phyloP scores from a whole-genome alignment of 306 rosid species.

The Sphenostylis stenocarpa region DNA sequence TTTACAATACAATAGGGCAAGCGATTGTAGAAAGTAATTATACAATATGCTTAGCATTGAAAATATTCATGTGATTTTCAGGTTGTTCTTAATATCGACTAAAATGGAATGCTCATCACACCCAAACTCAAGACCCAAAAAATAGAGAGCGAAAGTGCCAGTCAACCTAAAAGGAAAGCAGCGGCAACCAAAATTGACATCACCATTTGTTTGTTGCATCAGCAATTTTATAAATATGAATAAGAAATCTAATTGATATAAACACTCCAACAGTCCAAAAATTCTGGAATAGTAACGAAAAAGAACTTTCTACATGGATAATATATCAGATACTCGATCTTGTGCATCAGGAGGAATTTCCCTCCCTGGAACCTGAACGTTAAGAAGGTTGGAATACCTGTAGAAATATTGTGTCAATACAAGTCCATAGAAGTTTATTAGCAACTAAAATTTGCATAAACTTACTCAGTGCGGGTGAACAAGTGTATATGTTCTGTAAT shows the following conservation, averaged over 20 bases:
- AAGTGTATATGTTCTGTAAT: slow-evolving; percentile 80
- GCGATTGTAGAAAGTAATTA: not conserved
- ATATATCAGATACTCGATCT: slow-evolving; percentile 65
- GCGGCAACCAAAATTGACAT: slow-evolving; percentile 51
- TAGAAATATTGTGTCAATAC: slow-evolving; percentile 30
- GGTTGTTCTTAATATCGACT: slow-evolving; percentile 25
- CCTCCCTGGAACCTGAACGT: slow-evolving; percentile 91
- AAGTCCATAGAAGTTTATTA: slow-evolving; percentile 12
- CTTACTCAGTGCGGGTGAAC: slow-evolving; percentile 81
- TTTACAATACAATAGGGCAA: not conserved
- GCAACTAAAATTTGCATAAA: slow-evolving; percentile 30
- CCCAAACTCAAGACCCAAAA: slow-evolving; percentile 16
- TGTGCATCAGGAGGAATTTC: slow-evolving; percentile 85
- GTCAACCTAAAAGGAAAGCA: slow-evolving; percentile 7
- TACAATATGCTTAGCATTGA: slow-evolving; percentile 19
- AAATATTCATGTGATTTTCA: slow-evolving; percentile 45
- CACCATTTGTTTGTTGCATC: slow-evolving; percentile 43
- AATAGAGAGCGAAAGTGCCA: not conserved
- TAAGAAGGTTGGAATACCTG: slow-evolving; percentile 86
- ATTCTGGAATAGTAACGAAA: slow-evolving; percentile 22
- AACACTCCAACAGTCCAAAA: slow-evolving; percentile 23
- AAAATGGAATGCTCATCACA: slow-evolving; percentile 25
- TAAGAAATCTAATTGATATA: slow-evolving; percentile 23
- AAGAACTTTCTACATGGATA: slow-evolving; percentile 52
- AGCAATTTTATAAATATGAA: slow-evolving; percentile 25